A percentile compares a stretch with the other conserved stretches of the same genome.
Conservation (phyloP, 345 rosid species). For the Bruguiera parviflora region DNA sequence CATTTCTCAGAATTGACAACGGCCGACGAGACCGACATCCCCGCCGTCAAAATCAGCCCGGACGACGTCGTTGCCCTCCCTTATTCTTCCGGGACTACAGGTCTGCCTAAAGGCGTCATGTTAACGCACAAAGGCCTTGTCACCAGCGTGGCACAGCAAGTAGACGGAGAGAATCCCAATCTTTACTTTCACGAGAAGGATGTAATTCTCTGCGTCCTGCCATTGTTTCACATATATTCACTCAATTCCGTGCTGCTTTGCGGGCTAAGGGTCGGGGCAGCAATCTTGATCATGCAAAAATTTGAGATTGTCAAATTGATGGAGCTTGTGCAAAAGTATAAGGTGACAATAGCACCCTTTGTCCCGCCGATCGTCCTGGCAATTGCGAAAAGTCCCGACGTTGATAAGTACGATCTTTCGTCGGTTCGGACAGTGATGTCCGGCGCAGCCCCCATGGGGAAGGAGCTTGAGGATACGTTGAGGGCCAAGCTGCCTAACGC, state of each 20-base stretch:
- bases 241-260: slow-evolving; percentile 69
- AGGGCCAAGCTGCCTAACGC: slow-evolving; percentile 72
- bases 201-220: slow-evolving; percentile 67
- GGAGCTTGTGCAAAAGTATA: slow-evolving; percentile 58
- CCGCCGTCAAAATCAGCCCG: slow-evolving; percentile 36
- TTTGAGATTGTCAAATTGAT: slow-evolving; percentile 56
- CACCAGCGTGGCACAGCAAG: slow-evolving; percentile 87
- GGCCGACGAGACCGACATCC: slow-evolving; percentile 40
- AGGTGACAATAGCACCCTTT: slow-evolving; percentile 66
- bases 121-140: slow-evolving; percentile 70
- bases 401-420: slow-evolving; percentile 62
- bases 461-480: slow-evolving; percentile 79
- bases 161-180: slow-evolving; percentile 93
- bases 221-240: slow-evolving; percentile 79
- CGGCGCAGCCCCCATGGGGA: slow-evolving; percentile 89
- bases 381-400: slow-evolving; percentile 54
- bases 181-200: slow-evolving; percentile 63
- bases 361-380: slow-evolving; percentile 81
- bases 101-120: slow-evolving; percentile 95
- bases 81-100: slow-evolving; percentile 94
- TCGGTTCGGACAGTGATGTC: slow-evolving; percentile 66
- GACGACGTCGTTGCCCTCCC: slow-evolving; percentile 87
- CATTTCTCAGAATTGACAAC: slow-evolving; percentile 59
- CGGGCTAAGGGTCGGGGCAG: slow-evolving; percentile 74
- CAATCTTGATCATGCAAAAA: slow-evolving; percentile 77